Base-by-base conservation (phyloP, 2,329 filamentous ascomycete genomes). In the Hypomyces perniciosus region DNA sequence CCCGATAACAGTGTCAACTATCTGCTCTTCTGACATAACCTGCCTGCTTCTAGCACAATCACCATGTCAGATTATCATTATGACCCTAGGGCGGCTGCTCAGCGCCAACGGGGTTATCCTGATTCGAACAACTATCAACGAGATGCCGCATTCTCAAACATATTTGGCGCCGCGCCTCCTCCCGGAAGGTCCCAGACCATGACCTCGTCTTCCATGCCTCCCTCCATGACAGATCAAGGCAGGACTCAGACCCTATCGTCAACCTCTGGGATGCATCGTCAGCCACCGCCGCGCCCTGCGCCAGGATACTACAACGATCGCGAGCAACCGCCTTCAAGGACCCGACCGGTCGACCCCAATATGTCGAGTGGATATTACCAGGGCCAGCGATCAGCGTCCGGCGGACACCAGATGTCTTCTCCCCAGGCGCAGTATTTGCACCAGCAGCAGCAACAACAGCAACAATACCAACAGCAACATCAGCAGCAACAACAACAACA, bases 71-170 rank as follows among this genome's bases (percentile, higher is more conserved):
- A 83, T 62, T 81, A 82, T 60, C 77, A 75, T 55, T 75, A 76
- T 61, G 74, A 76, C 59, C 73, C 79, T 65, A 75, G 76, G 59
- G 68, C 69, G 56, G 69, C 70, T 65, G 69, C 68, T 46, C 71
- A 72, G 48, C 69, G 69, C 35, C 70, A 68, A 58, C 68, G 71
- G 51, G 72, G 76, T 59, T 77, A 80, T 76, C 75, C 58, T 58
- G 71, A 76, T 52, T 65, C 70, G 49, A 73, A 75, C 57, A 77
- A 78, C 65, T 77, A 76, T 63, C 88, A 93, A 72, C 86, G 93
- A 72, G 91, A 99, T 81, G 89, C 90, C 60, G 93, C 92, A 58
- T 99, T 95, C 70, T 90, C 88, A 59, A 92, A 92, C 72, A 97
- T 97, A 66, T 99, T 97, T 68, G 93, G 92, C 60, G 84, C 84